Conservation (phyloP, 2,329 filamentous ascomycete genomes). For the Tolypocladium nubicola region DNA sequence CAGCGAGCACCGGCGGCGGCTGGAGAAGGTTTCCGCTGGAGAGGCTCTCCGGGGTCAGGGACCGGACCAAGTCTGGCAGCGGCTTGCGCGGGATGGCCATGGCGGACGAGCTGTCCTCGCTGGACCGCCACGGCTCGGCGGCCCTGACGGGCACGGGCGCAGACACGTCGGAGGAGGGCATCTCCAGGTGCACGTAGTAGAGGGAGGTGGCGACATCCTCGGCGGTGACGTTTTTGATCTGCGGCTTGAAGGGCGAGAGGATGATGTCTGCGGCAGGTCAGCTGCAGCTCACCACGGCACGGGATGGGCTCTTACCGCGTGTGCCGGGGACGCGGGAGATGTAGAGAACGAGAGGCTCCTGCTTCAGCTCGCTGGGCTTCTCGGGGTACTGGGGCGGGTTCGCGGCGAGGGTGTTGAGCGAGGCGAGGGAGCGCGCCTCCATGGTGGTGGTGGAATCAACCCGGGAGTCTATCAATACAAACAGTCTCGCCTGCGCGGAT, state of each 20-base stretch:
- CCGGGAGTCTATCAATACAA: background rate
- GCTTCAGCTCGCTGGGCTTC: conserved; percentile 57
- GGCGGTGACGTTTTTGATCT: conserved; percentile 76
- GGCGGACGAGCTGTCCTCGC: conserved; percentile 30
- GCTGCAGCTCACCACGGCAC: background rate
- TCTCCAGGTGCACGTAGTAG: conserved; percentile 74
- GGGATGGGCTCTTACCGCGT: conserved; percentile 47
- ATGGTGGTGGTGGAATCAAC: conserved; percentile 23
- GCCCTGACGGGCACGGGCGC: conserved; percentile 13
- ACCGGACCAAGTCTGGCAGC: conserved; percentile 24
- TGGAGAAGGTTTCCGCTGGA: conserved; percentile 2
- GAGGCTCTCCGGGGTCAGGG: conserved; percentile 15
- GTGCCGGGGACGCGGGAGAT: conserved; percentile 89
- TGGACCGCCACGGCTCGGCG: conserved; percentile 27
- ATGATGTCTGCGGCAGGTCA: conserved; percentile 61
- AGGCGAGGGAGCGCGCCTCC: conserved; percentile 75
- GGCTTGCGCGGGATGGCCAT: conserved; percentile 44
- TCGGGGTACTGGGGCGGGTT: conserved; percentile 81
- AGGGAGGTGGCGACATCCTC: conserved; percentile 80
- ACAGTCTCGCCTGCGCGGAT: background rate
- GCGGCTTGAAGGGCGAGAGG: conserved; percentile 81
- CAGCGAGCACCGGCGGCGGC: background rate
- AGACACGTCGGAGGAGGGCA: conserved; percentile 41
- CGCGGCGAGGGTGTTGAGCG: conserved; percentile 68
- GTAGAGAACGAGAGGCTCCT: conserved; percentile 72